Evolutionary conservation across 306 rosid species (phyloP), one percentile per base, ranked within the genome.

Genomic region (Trifolium repens): DNA sequence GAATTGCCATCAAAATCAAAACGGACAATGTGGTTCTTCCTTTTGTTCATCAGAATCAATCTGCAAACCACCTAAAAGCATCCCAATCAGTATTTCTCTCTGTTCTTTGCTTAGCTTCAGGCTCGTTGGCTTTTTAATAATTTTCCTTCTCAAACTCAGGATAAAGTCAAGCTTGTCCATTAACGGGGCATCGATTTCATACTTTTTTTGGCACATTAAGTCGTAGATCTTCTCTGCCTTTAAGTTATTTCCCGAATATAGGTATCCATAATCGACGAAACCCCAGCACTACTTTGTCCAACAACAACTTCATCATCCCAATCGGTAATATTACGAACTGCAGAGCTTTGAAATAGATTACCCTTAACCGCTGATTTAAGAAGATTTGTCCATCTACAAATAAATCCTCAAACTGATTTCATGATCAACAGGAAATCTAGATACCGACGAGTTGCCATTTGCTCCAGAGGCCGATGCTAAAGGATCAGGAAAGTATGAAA

Each of bases 81-180:
- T 61, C 73, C 98, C 97, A 70, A 94, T 86, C 77, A 91, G 86
- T 54, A 89, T 85, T 81, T 94, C 98, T 94, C 98, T 68, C 98
- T 91, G 97, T 47, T 91, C 96, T 73, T 88, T 88, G 85, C 91
- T 94, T 73, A 94, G 84, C 87, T 82, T 91, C 82, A 82, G 79
- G 88, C 86, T 90, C 59, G 69, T 57, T 65, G 91, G 94, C 53
- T 71, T 90, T 80, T 71, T 88, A 74, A 85, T 80, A 53, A 47
- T 69, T 76, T 83, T 86, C 84, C 83, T 85, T 67, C 84, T 90
- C 89, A 88, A 84, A 84, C 97, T 94, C 74, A 94, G 72, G 66
- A 91, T 77, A 81, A 80, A 82, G 30, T 94, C 91, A 74, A 94
- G 85, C 86, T 88, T 86, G 75, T 94, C 94, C 94, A 85, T 86